A percentile compares a stretch with the other conserved stretches of the same genome.
Conservation (phyloP, 1,284 basidiomycete species). For the Ceratobasidium sp. region DNA sequence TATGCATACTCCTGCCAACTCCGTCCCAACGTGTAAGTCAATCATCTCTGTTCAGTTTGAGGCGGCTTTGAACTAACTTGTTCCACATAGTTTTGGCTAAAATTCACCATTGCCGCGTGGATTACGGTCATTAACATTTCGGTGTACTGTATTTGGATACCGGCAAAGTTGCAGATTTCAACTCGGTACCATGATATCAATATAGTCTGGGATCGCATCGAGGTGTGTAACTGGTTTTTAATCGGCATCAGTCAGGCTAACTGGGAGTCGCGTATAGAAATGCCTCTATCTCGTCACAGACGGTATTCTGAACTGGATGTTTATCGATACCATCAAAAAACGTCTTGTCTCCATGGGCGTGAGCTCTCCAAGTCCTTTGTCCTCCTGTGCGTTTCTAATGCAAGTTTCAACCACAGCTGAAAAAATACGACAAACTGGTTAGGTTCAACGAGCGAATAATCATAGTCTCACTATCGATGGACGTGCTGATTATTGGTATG, state of each 20-base stretch:
- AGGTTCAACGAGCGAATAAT: conserved; percentile 49
- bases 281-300: conserved; percentile 51
- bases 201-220: conserved; percentile 46
- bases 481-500: conserved; percentile 49
- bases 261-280: conserved; percentile 15
- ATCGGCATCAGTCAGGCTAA: too few relatives aligned
- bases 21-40: conserved; percentile 6
- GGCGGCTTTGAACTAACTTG: not conserved
- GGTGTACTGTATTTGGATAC: conserved; percentile 51
- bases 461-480: conserved; percentile 46
- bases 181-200: conserved; percentile 47
- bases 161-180: conserved; percentile 48
- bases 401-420: conserved; percentile 7
- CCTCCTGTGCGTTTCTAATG: not conserved
- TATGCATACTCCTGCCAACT: conserved; percentile 42
- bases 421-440: conserved; percentile 49
- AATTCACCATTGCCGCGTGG: conserved; percentile 46
- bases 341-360: conserved; percentile 49
- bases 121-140: conserved; percentile 49
- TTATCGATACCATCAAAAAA: conserved; percentile 47
- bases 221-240: conserved; percentile 16
- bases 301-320: conserved; percentile 47
- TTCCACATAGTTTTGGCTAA: conserved; percentile 44
- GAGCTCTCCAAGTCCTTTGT: not conserved
- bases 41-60: not conserved